A percentile compares a stretch with the other conserved stretches of the same genome.
phyloP scores from a whole-genome alignment of 1,139 yeast species.

The Yamadazyma oceani region DNA sequence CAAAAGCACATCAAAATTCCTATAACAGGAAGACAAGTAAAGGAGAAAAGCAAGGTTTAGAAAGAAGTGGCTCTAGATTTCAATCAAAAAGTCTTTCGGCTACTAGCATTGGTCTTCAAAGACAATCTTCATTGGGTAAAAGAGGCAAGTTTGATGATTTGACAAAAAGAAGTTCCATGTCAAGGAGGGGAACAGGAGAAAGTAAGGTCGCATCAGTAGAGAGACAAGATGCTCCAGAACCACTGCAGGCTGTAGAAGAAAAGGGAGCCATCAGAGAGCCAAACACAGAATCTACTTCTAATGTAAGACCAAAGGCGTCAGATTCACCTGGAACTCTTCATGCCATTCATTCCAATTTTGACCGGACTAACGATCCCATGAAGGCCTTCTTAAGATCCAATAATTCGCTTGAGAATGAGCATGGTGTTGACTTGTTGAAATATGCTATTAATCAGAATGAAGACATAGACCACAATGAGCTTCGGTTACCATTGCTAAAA shows the following conservation, averaged over 20 bases:
- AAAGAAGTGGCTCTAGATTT: neutral
- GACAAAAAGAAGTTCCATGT: neutral
- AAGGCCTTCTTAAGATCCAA: constrained; percentile 33
- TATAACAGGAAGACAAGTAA: neutral
- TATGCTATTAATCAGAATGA: constrained; percentile 43
- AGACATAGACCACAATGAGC: constrained; percentile 25
- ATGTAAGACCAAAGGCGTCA: neutral
- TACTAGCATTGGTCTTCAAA: constrained; percentile 1
- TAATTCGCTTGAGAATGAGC: constrained; percentile 27
- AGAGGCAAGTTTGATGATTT: neutral
- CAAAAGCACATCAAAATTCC: neutral
- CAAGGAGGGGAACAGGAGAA: neutral
- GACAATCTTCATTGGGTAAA: neutral
- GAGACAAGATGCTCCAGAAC: no score
- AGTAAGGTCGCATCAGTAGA: no score
- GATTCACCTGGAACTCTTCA: constrained; percentile 1
- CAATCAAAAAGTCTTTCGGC: neutral
- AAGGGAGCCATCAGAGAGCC: neutral
- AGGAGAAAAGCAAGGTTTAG: constrained; percentile 1
- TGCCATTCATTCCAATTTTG: constrained; percentile 16
- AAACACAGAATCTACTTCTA: neutral
- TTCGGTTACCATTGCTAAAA: constrained; percentile 21
- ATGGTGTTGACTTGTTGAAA: constrained; percentile 39
- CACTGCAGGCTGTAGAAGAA: no score
- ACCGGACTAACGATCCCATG: constrained; percentile 34